Percentiles rank a stretch among this genome's conserved stretches.
Evolutionary conservation across 192 early-diverging fungal species (phyloP).

Genomic region (Backusella parvicylindrica): DNA sequence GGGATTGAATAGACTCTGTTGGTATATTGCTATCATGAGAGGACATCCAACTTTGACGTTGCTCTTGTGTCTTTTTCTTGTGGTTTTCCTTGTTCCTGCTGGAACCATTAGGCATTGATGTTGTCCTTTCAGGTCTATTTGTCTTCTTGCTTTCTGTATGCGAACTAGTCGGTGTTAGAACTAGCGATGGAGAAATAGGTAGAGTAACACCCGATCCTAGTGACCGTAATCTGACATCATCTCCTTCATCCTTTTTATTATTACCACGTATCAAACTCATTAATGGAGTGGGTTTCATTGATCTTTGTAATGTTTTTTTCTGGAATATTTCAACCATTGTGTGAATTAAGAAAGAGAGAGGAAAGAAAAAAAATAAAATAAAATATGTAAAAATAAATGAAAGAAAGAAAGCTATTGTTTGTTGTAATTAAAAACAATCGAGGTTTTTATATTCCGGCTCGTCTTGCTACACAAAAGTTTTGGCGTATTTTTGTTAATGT

Average conservation of each 20-base stretch:
- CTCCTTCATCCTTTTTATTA: not conserved
- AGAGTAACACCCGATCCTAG: slow-evolving; percentile 1
- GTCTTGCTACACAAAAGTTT: not conserved
- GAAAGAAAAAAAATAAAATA: not conserved
- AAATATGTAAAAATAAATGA: not conserved
- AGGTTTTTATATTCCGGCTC: not conserved
- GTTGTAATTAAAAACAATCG: not conserved
- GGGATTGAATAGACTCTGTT: not conserved
- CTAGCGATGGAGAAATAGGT: not conserved
- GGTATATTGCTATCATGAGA: not conserved
- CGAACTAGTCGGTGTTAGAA: not conserved
- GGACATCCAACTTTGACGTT: not conserved
- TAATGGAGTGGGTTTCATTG: not conserved
- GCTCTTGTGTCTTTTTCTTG: not conserved
- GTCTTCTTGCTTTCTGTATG: not conserved
- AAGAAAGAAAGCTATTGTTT: slow-evolving; percentile 1
- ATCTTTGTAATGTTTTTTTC: not conserved
- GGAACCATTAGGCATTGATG: not conserved
- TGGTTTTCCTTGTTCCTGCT: not conserved
- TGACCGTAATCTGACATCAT: slow-evolving; percentile 5
- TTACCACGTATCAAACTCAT: not conserved
- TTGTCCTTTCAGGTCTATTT: not conserved
- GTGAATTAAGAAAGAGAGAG: not conserved
- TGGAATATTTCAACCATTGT: not conserved
- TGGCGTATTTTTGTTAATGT: not conserved